Conservation (phyloP, 768 basidiomycete genomes). For the Suillus subluteus region DNA sequence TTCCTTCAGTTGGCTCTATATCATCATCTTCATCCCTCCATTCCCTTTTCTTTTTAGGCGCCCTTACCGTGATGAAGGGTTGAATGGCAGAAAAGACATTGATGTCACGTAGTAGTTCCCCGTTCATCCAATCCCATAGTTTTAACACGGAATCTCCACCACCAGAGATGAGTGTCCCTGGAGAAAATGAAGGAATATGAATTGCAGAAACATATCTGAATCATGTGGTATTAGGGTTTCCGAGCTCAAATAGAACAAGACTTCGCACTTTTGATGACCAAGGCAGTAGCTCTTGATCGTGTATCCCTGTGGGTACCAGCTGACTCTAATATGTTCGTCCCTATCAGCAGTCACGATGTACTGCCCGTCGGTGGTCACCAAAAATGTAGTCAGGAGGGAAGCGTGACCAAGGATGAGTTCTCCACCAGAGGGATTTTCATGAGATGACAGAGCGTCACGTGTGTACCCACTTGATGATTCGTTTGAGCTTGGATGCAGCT, state of each 20-base stretch:
- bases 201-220: constrained; percentile 83
- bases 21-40: constrained; percentile 35
- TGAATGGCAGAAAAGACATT: constrained; percentile 50
- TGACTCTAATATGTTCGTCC: constrained; percentile 94
- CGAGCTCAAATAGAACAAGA: neutral
- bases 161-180: constrained; percentile 70
- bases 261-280: constrained; percentile 75
- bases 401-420: constrained; percentile 84
- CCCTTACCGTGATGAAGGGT: constrained; percentile 47
- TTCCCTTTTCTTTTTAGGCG: constrained; percentile 31
- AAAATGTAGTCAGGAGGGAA: too few relatives aligned
- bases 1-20: constrained; percentile 19
- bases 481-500: constrained; percentile 42
- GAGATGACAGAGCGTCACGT: constrained; percentile 48
- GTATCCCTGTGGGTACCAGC: constrained; percentile 86
- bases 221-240: neutral
- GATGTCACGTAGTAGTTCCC: constrained; percentile 55
- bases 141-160: constrained; percentile 83
- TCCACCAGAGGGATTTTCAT: constrained; percentile 72
- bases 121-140: constrained; percentile 81
- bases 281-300: constrained; percentile 86
- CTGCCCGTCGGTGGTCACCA: constrained; percentile 67
- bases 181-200: constrained; percentile 58
- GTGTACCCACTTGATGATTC: constrained; percentile 29
- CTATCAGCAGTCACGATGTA: constrained; percentile 89